Conservation (phyloP, 768 basidiomycete genomes). For the Bullera alba region DNA sequence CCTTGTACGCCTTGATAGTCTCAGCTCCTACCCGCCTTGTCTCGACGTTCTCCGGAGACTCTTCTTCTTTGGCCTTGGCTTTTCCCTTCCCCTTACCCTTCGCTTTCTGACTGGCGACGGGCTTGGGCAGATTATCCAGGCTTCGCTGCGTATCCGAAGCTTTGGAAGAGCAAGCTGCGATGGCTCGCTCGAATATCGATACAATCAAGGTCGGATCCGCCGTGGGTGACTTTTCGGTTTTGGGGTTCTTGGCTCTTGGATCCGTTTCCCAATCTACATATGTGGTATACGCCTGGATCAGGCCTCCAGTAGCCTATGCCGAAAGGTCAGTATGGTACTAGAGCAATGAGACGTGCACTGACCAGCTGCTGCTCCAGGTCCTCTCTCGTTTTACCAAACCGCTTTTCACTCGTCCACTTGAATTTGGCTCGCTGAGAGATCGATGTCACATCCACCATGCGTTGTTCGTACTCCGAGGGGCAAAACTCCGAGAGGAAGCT, state of each 20-base stretch:
- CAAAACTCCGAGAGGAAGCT: constrained; percentile 76
- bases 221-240: constrained; percentile 5
- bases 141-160: background rate
- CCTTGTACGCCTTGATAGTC: constrained; percentile 20
- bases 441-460: constrained; percentile 72
- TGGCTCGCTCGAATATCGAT: constrained; percentile 26
- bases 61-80: constrained; percentile 4
- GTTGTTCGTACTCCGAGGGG: constrained; percentile 65
- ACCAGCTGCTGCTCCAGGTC: constrained; percentile 32
- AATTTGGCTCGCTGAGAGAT: constrained; percentile 56
- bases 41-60: no score
- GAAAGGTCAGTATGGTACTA: constrained; percentile 3
- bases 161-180: constrained; percentile 11
- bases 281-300: constrained; percentile 5
- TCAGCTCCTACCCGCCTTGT: constrained; percentile 1
- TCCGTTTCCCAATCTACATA: constrained; percentile 37
- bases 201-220: constrained; percentile 12
- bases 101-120: constrained; percentile 3
- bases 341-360: constrained; percentile 1
- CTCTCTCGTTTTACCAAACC: constrained; percentile 50
- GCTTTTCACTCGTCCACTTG: constrained; percentile 60
- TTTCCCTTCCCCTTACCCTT: constrained; percentile 10
- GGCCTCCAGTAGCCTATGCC: constrained; percentile 1
- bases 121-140: background rate
- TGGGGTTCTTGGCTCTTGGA: constrained; percentile 12